A percentile compares a stretch with the other conserved stretches of the same genome.
phyloP scores from a whole-genome alignment of 148 eudicot genomes.

The Rhododendron griersonianum region DNA sequence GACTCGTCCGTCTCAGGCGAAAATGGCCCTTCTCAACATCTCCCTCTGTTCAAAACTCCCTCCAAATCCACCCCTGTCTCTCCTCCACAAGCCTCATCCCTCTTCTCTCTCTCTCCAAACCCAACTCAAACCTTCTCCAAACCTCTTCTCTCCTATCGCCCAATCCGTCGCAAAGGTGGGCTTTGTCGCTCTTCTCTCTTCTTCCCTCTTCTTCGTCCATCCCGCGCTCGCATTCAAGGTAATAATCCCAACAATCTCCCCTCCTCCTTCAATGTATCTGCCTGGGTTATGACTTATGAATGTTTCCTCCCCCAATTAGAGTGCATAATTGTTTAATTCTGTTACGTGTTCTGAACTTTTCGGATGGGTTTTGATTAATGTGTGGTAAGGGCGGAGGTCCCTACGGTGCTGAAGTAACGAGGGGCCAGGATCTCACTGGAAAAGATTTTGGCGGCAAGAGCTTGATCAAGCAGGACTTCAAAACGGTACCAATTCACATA shows the following conservation, averaged over 20 bases:
- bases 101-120: slow-evolving; percentile 4
- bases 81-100: neutral
- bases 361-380: slow-evolving; percentile 9
- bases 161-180: slow-evolving; percentile 47
- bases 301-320: neutral
- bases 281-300: neutral
- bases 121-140: slow-evolving; percentile 1
- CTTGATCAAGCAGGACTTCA: slow-evolving; percentile 89
- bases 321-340: neutral
- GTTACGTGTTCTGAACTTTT: neutral
- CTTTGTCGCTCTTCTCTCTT: slow-evolving; percentile 58
- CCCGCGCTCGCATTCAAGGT: slow-evolving; percentile 95
- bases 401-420: slow-evolving; percentile 84
- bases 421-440: slow-evolving; percentile 94
- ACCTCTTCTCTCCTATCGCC: slow-evolving; percentile 15
- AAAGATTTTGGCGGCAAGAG: slow-evolving; percentile 85
- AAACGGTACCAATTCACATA: slow-evolving; percentile 46
- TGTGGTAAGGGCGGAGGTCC: slow-evolving; percentile 90
- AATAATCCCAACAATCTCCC: neutral
- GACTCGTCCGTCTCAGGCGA: neutral
- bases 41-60: slow-evolving; percentile 38
- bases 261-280: neutral
- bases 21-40: slow-evolving; percentile 52
- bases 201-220: slow-evolving; percentile 64
- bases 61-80: slow-evolving; percentile 13